Evolutionary conservation across 768 basidiomycete genomes (phyloP), one percentile per base, ranked within the genome.

Genomic region (Glaciozyma martinii): DNA sequence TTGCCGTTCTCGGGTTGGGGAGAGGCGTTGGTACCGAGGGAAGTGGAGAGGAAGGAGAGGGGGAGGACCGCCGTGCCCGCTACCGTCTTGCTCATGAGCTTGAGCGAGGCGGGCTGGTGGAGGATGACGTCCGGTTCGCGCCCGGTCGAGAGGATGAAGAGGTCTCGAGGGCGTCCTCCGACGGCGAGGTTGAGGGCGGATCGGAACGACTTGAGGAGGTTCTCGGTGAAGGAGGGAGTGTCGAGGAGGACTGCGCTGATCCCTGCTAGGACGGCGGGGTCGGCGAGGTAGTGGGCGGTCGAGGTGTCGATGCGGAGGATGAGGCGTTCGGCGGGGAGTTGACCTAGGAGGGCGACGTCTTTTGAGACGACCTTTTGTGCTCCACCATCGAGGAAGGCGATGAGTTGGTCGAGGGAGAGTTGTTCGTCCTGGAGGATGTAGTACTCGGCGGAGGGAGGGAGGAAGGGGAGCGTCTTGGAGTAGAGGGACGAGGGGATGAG

Each of bases 191-290:
- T 83, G 62, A 92, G 80, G 6, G 89, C 88, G 21, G 85, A 80
- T 59, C 92, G 83, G 66, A 89, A 81, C 72, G 91, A 65, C 43
- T 72, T 65, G 30, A 73, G 66, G 40, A 85, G 74, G 75, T 89
- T 87, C 59, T 87, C 80, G 9, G 59, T 27, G 50, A 65, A 65
- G 5, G 83, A 80, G 10, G 83, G 80, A 3, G 86, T 85, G 75
- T 89, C 90, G 74, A 90, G 82, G 50, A 91, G 79, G 7, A 91
- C 85, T 59, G 88, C 89, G 37, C 87, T 86, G 60, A 89, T 67
- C 46, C 49, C 66, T 3, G 66, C 18, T 32, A 72, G 56, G 29
- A 71, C 29, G 1, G 66, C 84, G 23, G 83, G 84, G 71, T 80
- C 84, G 33, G 86, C 83, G 58, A 88, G 80, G 7, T 87, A 83